Conservation (phyloP, 192 early-diverging fungal genomes). For the Phycomyces nitens region DNA sequence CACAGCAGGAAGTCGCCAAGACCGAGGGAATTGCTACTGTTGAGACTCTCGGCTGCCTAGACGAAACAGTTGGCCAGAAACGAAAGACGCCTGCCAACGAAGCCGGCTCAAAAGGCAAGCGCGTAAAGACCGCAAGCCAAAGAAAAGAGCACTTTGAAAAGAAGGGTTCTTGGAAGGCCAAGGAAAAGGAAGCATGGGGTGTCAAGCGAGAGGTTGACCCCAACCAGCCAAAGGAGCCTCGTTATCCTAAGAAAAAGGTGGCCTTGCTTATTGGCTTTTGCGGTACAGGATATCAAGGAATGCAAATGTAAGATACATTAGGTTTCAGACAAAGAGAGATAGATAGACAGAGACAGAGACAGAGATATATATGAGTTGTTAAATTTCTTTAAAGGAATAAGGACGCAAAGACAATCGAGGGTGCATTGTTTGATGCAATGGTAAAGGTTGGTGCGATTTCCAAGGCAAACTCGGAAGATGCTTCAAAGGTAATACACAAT, state of each 20-base stretch:
- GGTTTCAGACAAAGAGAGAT: not conserved
- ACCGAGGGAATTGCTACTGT: not conserved
- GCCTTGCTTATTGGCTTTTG: conserved; percentile 90
- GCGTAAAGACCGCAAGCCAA: conserved; percentile 7
- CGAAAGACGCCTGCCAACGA: not conserved
- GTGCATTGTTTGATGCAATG: conserved; percentile 85
- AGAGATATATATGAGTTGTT: not conserved
- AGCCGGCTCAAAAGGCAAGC: not conserved
- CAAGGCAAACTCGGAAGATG: conserved; percentile 80
- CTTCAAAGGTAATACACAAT: conserved; percentile 51
- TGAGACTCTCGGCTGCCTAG: not conserved
- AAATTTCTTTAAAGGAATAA: not conserved
- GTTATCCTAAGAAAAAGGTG: conserved; percentile 82
- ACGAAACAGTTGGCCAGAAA: not conserved
- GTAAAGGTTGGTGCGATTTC: conserved; percentile 79
- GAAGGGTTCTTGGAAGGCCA: conserved; percentile 12
- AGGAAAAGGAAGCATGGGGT: not conserved
- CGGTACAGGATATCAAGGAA: conserved; percentile 94
- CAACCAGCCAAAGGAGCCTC: conserved; percentile 36
- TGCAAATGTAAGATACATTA: conserved; percentile 75
- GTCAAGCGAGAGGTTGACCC: not conserved
- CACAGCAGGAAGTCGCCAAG: not conserved
- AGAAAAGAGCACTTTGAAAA: conserved; percentile 24
- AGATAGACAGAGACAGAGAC: not conserved
- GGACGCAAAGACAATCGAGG: conserved; percentile 66